These are phyloP conservation scores for Agastache rugosa DNA, from an alignment of 257 asterid genomes.

Conservation along the genomic window DNA sequence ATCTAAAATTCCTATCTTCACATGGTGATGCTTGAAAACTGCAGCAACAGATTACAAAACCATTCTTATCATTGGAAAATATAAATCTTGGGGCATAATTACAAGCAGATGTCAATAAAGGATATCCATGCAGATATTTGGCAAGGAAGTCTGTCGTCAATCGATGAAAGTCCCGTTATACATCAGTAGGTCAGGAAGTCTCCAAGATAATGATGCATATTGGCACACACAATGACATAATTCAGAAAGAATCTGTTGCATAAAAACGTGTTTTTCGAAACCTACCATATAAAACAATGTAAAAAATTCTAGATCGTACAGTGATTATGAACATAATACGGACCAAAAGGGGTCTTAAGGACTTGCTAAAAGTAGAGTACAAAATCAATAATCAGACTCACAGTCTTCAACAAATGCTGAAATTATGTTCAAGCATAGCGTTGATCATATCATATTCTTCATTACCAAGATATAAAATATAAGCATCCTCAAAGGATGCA, in stretches of 20 bases:
- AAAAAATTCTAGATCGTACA: background rate
- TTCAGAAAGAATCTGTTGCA: background rate
- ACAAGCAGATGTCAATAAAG: constrained; percentile 22
- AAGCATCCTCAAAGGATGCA: constrained; percentile 18
- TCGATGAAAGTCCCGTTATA: background rate
- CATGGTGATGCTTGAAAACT: constrained; percentile 88
- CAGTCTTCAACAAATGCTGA: constrained; percentile 6
- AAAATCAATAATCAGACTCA: constrained; percentile 23
- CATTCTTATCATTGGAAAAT: constrained; percentile 19
- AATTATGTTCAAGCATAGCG: constrained; percentile 9
- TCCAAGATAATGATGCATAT: constrained; percentile 19
- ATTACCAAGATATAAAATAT: background rate
- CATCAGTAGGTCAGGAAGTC: background rate
- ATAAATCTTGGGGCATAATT: constrained; percentile 17
- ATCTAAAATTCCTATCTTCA: constrained; percentile 79
- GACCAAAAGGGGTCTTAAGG: background rate
- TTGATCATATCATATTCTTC: constrained; percentile 5
- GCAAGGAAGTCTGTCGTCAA: background rate
- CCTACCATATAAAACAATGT: constrained; percentile 6
- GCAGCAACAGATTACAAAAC: constrained; percentile 38
- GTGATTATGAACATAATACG: constrained; percentile 1
- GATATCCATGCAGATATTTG: constrained; percentile 4
- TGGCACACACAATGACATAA: constrained; percentile 1
- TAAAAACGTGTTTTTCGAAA: background rate
- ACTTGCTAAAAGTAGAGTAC: constrained; percentile 1